Base-by-base conservation (phyloP, 805 yeast species). In the Kluyveromyces nonfermentans region DNA sequence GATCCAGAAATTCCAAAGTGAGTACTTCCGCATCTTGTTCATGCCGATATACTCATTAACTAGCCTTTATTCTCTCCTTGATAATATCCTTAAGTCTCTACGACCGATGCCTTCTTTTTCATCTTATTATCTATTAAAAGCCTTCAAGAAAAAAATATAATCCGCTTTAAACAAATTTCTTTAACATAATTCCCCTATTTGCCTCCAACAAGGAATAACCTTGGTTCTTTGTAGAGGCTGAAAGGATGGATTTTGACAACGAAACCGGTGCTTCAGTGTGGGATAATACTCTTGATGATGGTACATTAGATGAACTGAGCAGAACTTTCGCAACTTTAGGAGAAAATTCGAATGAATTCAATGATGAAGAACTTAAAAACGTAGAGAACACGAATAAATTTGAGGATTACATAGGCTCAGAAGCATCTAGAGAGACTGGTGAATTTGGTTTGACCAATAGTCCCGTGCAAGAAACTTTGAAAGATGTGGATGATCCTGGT, bases 1-100 rank as follows among this genome's bases (percentile, higher is more conserved):
- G 8, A 81, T 74, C 76, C 83, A 80, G 16, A 80, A 75, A 56
- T 80, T 78, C 77, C 79, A 74, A 14, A 81, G 64, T 1, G 85
- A 75, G 57, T 69, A 74, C 40, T 62, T 49, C 40, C 57, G 54
- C 22, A 31, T 41, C 32, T 46, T 19, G 44, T 25, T 25, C 30
- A 25, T 25, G 30, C 12, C 30, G 30, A 22, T 34, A 37, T 35
- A n/a, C 33, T 2, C 9, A 37, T 34, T 5, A 33, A 46, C 34
- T 40, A 20, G 33, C 34, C 42, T 22, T 41, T 42, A 31, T 14
- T 25, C 30, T 20, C 28, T 15, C 35, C 18, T 30, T 21, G n/a
- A 21, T 21, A 14, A 10, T 20, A 7, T 20, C 25, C 44, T 19
- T n/a, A n/a, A n/a, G n/a, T n/a, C n/a, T n/a, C n/a, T n/a, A n/a